phyloP scores from a whole-genome alignment of 148 eudicot genomes.

The Limonium bicolor region DNA sequence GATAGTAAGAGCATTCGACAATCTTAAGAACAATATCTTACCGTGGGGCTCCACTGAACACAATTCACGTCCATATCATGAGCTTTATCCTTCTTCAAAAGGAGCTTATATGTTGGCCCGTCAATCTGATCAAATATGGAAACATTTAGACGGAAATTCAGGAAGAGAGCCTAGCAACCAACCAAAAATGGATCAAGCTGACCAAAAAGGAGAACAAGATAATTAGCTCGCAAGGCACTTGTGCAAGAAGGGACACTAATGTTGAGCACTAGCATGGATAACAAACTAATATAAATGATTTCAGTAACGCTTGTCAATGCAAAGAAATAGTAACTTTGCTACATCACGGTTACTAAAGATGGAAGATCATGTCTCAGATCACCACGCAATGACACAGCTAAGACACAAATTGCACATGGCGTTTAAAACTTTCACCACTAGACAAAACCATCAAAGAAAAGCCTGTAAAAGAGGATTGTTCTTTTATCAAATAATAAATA shows the following conservation, averaged over 20 bases:
- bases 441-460: background rate
- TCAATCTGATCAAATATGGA: slow-evolving; percentile 42
- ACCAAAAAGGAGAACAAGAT: background rate
- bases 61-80: slow-evolving; percentile 57
- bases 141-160: background rate
- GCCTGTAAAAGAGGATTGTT: background rate
- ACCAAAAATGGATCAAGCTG: background rate
- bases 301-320: too few species aligned
- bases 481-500: background rate
- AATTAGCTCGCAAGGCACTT: too few species aligned
- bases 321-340: background rate
- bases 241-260: too few species aligned
- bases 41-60: slow-evolving; percentile 48
- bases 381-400: background rate
- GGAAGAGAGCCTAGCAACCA: background rate
- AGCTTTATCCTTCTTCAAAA: slow-evolving; percentile 48
- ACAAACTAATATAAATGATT: too few species aligned
- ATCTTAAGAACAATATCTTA: too few species aligned
- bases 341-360: background rate
- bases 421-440: background rate
- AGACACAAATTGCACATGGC: too few species aligned
- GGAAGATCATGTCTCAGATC: background rate
- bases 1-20: background rate
- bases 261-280: too few species aligned
- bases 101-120: slow-evolving; percentile 33